Percentiles rank a stretch among this genome's conserved stretches.
Conservation (phyloP, 768 basidiomycete species). For the Suillus alpinus region DNA sequence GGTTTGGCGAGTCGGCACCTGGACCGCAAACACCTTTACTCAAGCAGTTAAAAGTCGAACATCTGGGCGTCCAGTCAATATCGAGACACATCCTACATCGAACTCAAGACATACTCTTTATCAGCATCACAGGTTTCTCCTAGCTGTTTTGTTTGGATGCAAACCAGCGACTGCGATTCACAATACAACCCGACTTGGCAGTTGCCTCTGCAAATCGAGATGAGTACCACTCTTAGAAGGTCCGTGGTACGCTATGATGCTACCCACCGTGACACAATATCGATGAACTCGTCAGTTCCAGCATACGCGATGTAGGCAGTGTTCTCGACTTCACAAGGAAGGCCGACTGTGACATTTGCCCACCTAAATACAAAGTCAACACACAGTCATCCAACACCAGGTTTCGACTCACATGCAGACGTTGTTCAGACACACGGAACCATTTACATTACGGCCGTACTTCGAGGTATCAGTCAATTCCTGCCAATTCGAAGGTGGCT, state of each 20-base stretch:
- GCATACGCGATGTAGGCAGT: conserved; percentile 74
- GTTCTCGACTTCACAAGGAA: conserved; percentile 71
- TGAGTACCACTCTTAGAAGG: neutral
- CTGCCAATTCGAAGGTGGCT: conserved; percentile 59
- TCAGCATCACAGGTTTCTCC: conserved; percentile 60
- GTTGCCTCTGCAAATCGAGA: conserved; percentile 49
- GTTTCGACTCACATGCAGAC: conserved; percentile 65
- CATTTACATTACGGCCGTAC: conserved; percentile 73
- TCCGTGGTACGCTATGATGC: neutral
- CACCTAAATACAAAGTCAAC: conserved; percentile 45
- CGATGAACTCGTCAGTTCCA: conserved; percentile 55
- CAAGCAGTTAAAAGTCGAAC: conserved; percentile 73
- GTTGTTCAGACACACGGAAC: conserved; percentile 80
- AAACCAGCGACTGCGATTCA: conserved; percentile 56
- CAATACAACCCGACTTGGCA: conserved; percentile 76
- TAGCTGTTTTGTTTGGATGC: conserved; percentile 54
- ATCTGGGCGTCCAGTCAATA: conserved; percentile 40
- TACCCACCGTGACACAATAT: conserved; percentile 76
- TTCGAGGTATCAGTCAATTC: conserved; percentile 64
- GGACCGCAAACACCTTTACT: conserved; percentile 58
- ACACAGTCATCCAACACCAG: neutral
- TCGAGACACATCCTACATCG: conserved; percentile 32
- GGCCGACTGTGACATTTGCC: conserved; percentile 70
- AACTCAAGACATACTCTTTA: conserved; percentile 45
- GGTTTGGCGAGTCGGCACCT: conserved; percentile 55